Evolutionary conservation across 176 grass and related monocot species (phyloP), one percentile per base, ranked within the genome.

Genomic region (Themeda triandra): DNA sequence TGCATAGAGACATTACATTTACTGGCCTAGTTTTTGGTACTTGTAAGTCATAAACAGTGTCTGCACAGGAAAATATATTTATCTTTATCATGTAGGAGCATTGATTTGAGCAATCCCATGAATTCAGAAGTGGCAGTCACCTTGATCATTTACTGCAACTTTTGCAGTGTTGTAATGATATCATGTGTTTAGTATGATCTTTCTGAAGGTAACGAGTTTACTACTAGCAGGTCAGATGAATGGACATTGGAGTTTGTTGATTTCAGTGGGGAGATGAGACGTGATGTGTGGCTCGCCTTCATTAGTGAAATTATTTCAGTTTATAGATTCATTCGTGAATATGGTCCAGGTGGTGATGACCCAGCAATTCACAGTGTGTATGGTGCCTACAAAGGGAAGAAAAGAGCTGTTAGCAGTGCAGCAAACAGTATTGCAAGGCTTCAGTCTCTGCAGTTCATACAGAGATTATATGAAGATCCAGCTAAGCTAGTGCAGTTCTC

Each of bases 191-290:
- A 39, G 37, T 39, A 8, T 48, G 31, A 69, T 46, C 9, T 81
- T 45, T 81, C 31, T 37, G 45, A n/a, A 82, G 21, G 59, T 88
- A 85, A 88, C 68, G 40, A 18, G 56, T 82, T 75, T 66, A 82
- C 64, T 80, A 62, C 75, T 48, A 80, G 84, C 91, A 95, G 96
- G 77, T 93, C 91, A 69, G 84, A 92, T 54, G 83, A 83, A 86
- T 98, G 96, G 96, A 83, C 91, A 56, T 86, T 98, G 82, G 96
- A 98, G 89, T 98, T 98, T 89, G 93, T 98, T 75, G 93, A 98
- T 90, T 98, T 98, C 90, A 94, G 93, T 27, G 85, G 96, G 68
- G 93, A 98, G 72, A 89, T 88, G 88, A 90, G 96, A 88, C 87
- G 96, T 59, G 96, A 98, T 92, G 89, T 95, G 44, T 98, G 96